A percentile compares a stretch with the other conserved stretches of the same genome.
phyloP scores from a whole-genome alignment of 2,329 filamentous ascomycete species.

The Diaporthe destruens region DNA sequence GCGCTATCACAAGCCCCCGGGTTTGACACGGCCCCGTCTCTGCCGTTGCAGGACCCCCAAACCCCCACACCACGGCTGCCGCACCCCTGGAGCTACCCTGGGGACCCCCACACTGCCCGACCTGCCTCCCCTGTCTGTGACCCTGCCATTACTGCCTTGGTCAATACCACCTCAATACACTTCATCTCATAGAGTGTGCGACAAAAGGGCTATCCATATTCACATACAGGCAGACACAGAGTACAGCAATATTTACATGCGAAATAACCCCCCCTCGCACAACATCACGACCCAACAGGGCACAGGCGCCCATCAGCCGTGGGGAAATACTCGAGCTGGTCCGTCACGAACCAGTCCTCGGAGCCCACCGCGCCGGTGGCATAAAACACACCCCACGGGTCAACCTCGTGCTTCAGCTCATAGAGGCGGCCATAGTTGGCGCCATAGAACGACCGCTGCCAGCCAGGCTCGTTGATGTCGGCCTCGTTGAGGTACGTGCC shows the following conservation, averaged over 20 bases:
- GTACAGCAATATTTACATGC: not conserved
- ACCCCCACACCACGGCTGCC: not conserved
- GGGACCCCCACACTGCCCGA: not conserved
- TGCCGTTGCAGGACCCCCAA: not conserved
- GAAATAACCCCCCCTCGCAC: not conserved
- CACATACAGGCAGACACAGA: not conserved
- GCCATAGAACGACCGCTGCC: conserved; percentile 43
- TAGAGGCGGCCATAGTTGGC: conserved; percentile 41
- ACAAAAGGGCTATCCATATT: no score
- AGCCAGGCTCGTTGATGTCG: conserved; percentile 37
- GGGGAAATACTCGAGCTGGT: conserved; percentile 36
- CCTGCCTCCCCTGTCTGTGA: not conserved
- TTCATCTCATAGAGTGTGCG: not conserved
- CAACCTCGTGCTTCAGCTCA: conserved; percentile 39
- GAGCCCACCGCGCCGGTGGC: conserved; percentile 32
- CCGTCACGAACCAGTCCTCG: conserved; percentile 38
- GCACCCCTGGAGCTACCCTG: not conserved
- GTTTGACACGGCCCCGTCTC: conserved; percentile 7
- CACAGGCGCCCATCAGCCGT: conserved; percentile 37
- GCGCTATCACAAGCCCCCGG: not conserved
- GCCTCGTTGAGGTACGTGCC: conserved; percentile 37
- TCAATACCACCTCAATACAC: no score
- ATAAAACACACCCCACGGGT: conserved; percentile 43
- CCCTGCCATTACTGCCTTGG: no score
- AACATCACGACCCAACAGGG: not conserved